Evolutionary conservation across 2,329 filamentous ascomycete genomes (phyloP), one percentile per base, ranked within the genome.

Genomic region (Aureobasidium sp.): DNA sequence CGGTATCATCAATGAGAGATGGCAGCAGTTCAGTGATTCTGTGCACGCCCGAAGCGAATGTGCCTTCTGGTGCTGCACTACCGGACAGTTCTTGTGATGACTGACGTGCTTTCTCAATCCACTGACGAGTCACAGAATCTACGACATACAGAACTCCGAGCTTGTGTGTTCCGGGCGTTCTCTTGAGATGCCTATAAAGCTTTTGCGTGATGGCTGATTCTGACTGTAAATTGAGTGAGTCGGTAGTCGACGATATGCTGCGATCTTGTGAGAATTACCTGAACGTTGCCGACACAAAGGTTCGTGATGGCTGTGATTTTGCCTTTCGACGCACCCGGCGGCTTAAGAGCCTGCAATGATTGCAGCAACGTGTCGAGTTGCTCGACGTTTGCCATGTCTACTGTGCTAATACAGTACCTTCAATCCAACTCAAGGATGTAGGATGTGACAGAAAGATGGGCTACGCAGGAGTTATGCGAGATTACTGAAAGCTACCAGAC

Each of bases 91-190:
- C 67, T 61, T 97, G 90, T 65, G 87, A 88, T 62, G 86, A 80
- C 66, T 84, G 81, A 74, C 90, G 93, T 66, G 93, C 91, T 73
- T 90, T 87, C 71, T 97, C 91, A 77, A 95, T 84, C 91, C 93
- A 98, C 77, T 94, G 91, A 74, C 93, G 89, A 71, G 90, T 91
- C 81, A 98, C 90, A 78, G 91, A 95, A 80, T 98, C 93, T 90
- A 98, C 88, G 75, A 97, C 90, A 84, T 98, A 98, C 75, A 98
- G 85, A 68, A 96, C 90, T 74, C 93, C 93, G 71, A 98, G 81
- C 75, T 98, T 98, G 81, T 98, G 91, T 69, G 90, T 95, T 69
- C 83, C 83, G 56, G 89, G 88, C 62, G 90, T 85, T 73, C 93
- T 95, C 73, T 94, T 95, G 79, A 97, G 94, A 67, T 96, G 90